A percentile compares a stretch with the other conserved stretches of the same genome.
phyloP scores from a whole-genome alignment of 352 stramenopile species.

The Globisporangium uncinulatum region DNA sequence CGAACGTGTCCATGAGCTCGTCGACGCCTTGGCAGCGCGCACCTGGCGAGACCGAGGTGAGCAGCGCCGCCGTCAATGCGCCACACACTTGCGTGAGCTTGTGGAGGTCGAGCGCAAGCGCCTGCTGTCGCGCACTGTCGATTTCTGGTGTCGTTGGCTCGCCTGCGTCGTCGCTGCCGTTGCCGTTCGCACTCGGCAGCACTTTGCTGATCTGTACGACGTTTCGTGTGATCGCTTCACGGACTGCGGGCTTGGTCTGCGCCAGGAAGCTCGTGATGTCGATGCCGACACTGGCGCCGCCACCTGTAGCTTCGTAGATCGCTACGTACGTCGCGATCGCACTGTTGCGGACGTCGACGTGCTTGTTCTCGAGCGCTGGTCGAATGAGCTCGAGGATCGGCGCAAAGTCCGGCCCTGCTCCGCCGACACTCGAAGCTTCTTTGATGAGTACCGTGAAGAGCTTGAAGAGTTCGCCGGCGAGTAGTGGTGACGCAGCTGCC shows the following conservation, averaged over 20 bases:
- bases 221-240: constrained; percentile 63
- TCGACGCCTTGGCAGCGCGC: constrained; percentile 53
- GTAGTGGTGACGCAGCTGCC: constrained; percentile 38
- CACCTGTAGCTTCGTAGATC: constrained; percentile 70
- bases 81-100: constrained; percentile 54
- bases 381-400: constrained; percentile 44
- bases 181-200: constrained; percentile 8
- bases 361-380: constrained; percentile 71
- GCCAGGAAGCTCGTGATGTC: constrained; percentile 63
- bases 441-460: constrained; percentile 61
- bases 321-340: constrained; percentile 59
- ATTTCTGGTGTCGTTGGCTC: constrained; percentile 27
- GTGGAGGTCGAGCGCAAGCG: constrained; percentile 50
- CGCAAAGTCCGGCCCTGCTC: constrained; percentile 16
- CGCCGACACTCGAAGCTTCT: constrained; percentile 17
- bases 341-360: constrained; percentile 72
- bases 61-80: constrained; percentile 39
- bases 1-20: constrained; percentile 42
- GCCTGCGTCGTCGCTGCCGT: constrained; percentile 8
- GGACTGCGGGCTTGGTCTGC: constrained; percentile 59
- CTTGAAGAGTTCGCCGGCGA: constrained; percentile 53
- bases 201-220: constrained; percentile 64
- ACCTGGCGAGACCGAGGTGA: constrained; percentile 32
- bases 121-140: constrained; percentile 47
- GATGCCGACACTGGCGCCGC: constrained; percentile 25